Evolutionary conservation across 345 rosid genomes (phyloP), one percentile per base, ranked within the genome.

Genomic region (Cochlearia excelsa): DNA sequence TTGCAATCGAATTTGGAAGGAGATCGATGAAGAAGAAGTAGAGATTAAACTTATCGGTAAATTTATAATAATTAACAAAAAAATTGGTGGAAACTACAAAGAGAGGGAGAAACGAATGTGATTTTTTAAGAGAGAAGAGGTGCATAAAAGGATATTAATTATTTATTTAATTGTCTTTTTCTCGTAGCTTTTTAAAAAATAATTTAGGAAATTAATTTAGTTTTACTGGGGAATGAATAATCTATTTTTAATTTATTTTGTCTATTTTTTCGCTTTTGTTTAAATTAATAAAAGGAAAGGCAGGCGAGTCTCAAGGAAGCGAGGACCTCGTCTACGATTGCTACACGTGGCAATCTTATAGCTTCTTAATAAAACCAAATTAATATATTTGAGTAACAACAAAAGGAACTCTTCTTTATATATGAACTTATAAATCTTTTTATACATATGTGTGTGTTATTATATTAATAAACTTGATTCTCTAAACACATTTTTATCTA

Each of bases 271-370:
- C 49, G 61, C 38, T 65, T 66, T 77, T 41, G 55, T 46, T 53
- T 8, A 3, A 27, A 30, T 49, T 30, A 26, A 52, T 10, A 60
- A 46, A 47, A 50, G 53, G 8, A 69, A 73, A 10, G 30, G 49
- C 48, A 55, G 62, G 71, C 81, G 76, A 72, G 77, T 74, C 78
- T 70, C 46, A 64, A 56, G 74, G 77, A 64, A 40, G 54, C 16
- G 42, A 49, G 2, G 43, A 62, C 26, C 41, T 9, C 11, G 35
- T 49, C 64, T 63, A 37, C 7, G 53, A 56, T 62, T 16, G 3
- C 1, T 26, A 49, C 65, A 70, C 74, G 69, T 70, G 68, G 31
- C 72, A 5, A 0, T 8, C 27, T 44, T 5, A 0, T 16, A 16
- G 23, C 23, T 16, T 16, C 23, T 16, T 16, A 16, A 16, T 16